Evolutionary conservation across 768 basidiomycete species (phyloP).

Genomic region (Boletellus sp.): DNA sequence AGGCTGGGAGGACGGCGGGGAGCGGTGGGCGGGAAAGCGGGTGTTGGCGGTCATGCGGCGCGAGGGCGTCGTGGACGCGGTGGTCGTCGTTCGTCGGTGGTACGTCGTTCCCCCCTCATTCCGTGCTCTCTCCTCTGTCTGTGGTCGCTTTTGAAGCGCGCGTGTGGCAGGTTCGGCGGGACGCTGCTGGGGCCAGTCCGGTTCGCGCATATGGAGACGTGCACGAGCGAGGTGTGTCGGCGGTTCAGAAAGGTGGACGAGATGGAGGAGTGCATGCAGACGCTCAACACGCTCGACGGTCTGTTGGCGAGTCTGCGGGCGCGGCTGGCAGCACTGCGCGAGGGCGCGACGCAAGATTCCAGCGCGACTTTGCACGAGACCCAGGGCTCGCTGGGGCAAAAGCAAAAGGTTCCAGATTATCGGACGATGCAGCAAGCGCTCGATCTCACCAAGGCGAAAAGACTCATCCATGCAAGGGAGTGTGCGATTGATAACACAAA

Average conservation of each 20-base stretch:
- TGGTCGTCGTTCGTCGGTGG: slow-evolving; percentile 79
- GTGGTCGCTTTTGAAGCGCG: background rate
- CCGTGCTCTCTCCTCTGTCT: background rate
- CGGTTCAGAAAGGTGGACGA: slow-evolving; percentile 66
- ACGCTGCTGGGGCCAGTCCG: slow-evolving; percentile 70
- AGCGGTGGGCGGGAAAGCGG: slow-evolving; percentile 63
- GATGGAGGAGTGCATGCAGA: slow-evolving; percentile 55
- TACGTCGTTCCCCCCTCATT: slow-evolving; percentile 30
- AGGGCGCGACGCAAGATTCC: background rate
- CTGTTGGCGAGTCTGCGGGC: slow-evolving; percentile 54
- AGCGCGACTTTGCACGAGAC: background rate
- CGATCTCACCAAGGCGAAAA: slow-evolving; percentile 61
- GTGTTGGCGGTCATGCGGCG: slow-evolving; percentile 65
- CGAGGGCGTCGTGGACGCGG: slow-evolving; percentile 71
- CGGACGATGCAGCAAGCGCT: slow-evolving; percentile 32
- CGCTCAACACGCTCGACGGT: slow-evolving; percentile 58
- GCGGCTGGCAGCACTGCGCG: slow-evolving; percentile 27
- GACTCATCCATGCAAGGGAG: slow-evolving; percentile 68
- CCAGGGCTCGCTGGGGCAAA: background rate
- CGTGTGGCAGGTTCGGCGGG: slow-evolving; percentile 67
- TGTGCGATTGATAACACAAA: slow-evolving; percentile 64
- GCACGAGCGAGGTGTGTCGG: slow-evolving; percentile 69
- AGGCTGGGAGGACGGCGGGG: slow-evolving; percentile 73
- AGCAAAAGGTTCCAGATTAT: slow-evolving; percentile 44
- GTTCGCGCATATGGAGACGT: slow-evolving; percentile 76